These are phyloP conservation scores for Psilocybe cubensis DNA, from an alignment of 768 basidiomycete species.

Conservation along the genomic window DNA sequence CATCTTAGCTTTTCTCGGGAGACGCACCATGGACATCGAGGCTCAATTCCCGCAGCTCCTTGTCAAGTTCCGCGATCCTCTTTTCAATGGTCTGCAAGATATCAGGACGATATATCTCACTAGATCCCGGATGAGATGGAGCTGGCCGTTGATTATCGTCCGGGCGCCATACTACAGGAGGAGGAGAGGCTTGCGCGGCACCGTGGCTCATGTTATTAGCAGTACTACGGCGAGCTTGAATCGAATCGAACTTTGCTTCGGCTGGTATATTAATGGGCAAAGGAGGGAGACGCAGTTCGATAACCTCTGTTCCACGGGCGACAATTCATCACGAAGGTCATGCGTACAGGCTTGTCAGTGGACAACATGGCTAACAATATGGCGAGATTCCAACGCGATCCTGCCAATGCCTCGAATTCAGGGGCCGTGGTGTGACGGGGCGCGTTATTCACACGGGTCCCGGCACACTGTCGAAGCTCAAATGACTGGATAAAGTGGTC, in stretches of 20 bases:
- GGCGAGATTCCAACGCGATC: too few relatives aligned
- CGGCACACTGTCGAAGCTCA: too few relatives aligned
- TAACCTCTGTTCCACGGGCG: background rate
- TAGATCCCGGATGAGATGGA: slow-evolving; percentile 36
- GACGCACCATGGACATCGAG: slow-evolving; percentile 71
- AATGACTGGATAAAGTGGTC: too few relatives aligned
- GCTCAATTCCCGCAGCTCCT: slow-evolving; percentile 63
- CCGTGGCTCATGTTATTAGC: too few relatives aligned
- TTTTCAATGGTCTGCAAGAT: slow-evolving; percentile 61
- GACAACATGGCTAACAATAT: too few relatives aligned
- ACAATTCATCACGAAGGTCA: background rate
- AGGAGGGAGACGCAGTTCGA: background rate
- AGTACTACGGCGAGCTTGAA: background rate
- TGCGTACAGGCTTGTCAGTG: too few relatives aligned
- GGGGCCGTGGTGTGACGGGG: too few relatives aligned
- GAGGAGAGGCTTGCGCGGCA: background rate
- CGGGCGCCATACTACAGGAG: slow-evolving; percentile 45
- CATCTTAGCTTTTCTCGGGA: background rate
- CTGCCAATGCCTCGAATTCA: too few relatives aligned
- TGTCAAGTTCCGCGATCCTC: slow-evolving; percentile 53
- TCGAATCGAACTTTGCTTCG: background rate
- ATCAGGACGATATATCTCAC: slow-evolving; percentile 56
- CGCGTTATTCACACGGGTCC: too few relatives aligned
- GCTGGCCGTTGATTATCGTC: slow-evolving; percentile 28
- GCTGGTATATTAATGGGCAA: background rate